Conservation (phyloP, 768 basidiomycete genomes). For the Asterophora parasitica region DNA sequence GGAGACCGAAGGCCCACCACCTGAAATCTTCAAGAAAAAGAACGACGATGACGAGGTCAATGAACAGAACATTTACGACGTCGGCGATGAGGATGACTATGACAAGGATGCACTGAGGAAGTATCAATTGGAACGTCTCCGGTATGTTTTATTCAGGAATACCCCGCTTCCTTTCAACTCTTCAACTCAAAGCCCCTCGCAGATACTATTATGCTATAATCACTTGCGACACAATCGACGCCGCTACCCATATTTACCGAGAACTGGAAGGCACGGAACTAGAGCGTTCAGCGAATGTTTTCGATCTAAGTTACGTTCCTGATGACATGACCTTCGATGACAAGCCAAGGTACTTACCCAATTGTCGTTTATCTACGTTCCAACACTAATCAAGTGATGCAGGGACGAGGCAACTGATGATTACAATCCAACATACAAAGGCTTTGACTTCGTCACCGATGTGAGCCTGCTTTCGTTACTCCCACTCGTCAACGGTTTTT, state of each 20-base stretch:
- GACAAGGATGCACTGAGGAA: conserved; percentile 83
- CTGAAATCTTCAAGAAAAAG: conserved; percentile 70
- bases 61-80: conserved; percentile 59
- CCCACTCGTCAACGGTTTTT: background rate
- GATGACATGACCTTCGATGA: conserved; percentile 83
- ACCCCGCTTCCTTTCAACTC: conserved; percentile 1
- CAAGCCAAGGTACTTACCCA: conserved; percentile 63
- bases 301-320: conserved; percentile 92
- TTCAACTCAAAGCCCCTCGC: conserved; percentile 5
- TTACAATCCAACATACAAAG: conserved; percentile 54
- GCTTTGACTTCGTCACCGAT: conserved; percentile 88
- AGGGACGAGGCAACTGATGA: conserved; percentile 86
- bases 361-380: background rate
- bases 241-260: conserved; percentile 74
- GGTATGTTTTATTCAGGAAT: conserved; percentile 44
- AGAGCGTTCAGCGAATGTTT: conserved; percentile 93
- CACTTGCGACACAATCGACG: conserved; percentile 73
- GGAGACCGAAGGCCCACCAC: conserved; percentile 86
- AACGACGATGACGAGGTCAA: conserved; percentile 52
- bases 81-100: conserved; percentile 71
- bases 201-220: conserved; percentile 97
- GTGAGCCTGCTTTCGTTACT: conserved; percentile 39
- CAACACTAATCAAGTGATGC: background rate
- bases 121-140: conserved; percentile 89
- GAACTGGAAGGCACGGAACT: conserved; percentile 95